Evolutionary conservation across 306 rosid species (phyloP).

Genomic region (Pyrus bretschneideri): DNA sequence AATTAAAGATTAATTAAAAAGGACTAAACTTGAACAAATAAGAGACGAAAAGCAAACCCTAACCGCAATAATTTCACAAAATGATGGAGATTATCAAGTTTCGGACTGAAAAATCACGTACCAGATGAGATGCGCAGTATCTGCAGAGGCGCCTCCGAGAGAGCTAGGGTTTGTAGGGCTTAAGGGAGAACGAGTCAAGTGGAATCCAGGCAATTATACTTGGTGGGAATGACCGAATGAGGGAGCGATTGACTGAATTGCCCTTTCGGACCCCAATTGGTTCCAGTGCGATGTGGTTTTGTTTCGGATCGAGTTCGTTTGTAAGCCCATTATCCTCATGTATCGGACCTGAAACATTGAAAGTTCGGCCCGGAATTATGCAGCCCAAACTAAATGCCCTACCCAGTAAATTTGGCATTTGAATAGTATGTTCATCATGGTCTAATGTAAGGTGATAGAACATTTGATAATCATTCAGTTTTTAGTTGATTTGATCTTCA

Average conservation of each 20-base stretch:
- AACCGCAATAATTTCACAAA: not conserved
- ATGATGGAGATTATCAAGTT: not conserved
- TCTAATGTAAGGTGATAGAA: not conserved
- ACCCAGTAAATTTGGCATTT: not conserved
- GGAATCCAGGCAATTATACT: not conserved
- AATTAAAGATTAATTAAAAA: not conserved
- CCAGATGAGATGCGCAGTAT: not conserved
- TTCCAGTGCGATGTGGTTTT: not conserved
- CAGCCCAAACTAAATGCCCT: not conserved
- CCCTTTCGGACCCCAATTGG: not conserved
- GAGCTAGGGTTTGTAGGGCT: slow-evolving; percentile 7
- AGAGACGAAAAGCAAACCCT: not conserved
- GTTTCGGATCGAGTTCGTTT: not conserved
- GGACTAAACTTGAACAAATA: not conserved
- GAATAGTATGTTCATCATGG: not conserved
- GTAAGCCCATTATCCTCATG: not conserved
- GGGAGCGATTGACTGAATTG: not conserved
- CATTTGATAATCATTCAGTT: no score
- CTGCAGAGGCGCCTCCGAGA: slow-evolving; percentile 15
- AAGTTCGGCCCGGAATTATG: not conserved
- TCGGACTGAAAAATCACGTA: not conserved
- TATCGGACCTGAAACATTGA: not conserved
- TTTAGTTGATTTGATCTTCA: not conserved
- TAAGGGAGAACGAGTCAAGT: not conserved
- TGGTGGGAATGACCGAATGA: not conserved